A percentile compares a stretch with the other conserved stretches of the same genome.
Conservation (phyloP, 345 rosid genomes). For the Carallia brachiata region DNA sequence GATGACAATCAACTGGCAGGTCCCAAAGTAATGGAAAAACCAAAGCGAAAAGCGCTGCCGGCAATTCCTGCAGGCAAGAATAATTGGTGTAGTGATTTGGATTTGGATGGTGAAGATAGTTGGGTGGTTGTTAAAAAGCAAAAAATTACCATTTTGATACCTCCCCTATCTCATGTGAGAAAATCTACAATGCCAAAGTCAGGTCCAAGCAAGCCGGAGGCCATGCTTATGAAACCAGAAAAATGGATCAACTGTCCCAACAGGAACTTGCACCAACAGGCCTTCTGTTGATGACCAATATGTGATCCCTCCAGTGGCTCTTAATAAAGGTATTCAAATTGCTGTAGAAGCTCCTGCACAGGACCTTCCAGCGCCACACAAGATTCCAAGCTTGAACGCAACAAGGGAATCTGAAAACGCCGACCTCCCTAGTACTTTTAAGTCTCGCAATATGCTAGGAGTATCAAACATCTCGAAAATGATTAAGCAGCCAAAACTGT, state of each 20-base stretch:
- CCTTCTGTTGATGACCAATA: constrained; percentile 41
- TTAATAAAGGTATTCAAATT: constrained; percentile 15
- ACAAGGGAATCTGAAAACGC: constrained; percentile 20
- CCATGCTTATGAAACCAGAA: constrained; percentile 18
- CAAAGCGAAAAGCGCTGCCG: constrained; percentile 35
- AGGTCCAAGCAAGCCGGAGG: constrained; percentile 33
- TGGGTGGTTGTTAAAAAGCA: constrained; percentile 78
- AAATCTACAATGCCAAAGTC: constrained; percentile 33
- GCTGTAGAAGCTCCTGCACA: constrained; percentile 22
- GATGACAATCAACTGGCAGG: background rate
- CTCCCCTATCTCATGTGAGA: constrained; percentile 41
- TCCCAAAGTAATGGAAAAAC: constrained; percentile 20
- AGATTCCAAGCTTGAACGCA: constrained; percentile 18
- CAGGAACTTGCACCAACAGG: constrained; percentile 21
- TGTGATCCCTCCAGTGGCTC: constrained; percentile 17
- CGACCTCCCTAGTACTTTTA: constrained; percentile 1
- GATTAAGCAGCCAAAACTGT: constrained; percentile 34
- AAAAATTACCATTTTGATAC: constrained; percentile 60
- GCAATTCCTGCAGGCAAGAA: constrained; percentile 13
- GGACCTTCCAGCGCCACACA: constrained; percentile 18
- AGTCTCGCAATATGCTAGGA: constrained; percentile 17
- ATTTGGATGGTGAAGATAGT: constrained; percentile 42
- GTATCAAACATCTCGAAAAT: constrained; percentile 31
- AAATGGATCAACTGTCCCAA: constrained; percentile 13
- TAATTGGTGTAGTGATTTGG: background rate